Evolutionary conservation across 805 yeast genomes (phyloP), one percentile per base, ranked within the genome.

Genomic region (Spathaspora arborariae): DNA sequence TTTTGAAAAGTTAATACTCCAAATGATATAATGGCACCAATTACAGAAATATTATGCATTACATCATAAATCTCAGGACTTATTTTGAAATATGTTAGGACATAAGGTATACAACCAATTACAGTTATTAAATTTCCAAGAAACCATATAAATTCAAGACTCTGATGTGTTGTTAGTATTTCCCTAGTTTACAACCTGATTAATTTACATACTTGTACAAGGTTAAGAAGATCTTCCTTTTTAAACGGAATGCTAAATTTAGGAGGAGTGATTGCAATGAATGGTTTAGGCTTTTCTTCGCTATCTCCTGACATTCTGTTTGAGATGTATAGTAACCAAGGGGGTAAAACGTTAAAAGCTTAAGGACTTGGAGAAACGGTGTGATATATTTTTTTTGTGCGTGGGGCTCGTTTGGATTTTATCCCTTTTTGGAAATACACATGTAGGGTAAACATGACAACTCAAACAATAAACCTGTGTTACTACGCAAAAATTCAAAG

Each of bases 91-190:
- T 67, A 69, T 9, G 74, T 61, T 50, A 71, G 60, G 11, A 59
- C 44, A 55, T 55, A 71, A 49, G 68, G 60, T 24, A 60, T 45
- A 24, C 63, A 55, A 38, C 68, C 55, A 11, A 67, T 5, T 42
- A 68, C 56, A 3, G 76, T 70, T 42, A 67, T 48, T 2, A 64
- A 58, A 45, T 71, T 75, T 27, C 76, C 76, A 36, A 68, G 57
- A 62, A 87, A 87, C 96, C 96, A 90, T 4, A 80, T 82, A 55
- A 86, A 85, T 64, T 88, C 91, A 47, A 79, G 62, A 13, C 82
- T 73, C 64, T 76, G 26, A 11, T 10, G n/a, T 9, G 13, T 15
- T 33, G 51, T 52, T 46, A 53, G 53, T 47, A 21, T 39, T 15
- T 38, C 5, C 8, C 24, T 4, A 24, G 30, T 10, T 15, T 5